phyloP scores from a whole-genome alignment of 768 basidiomycete species.

The Kwoniella heveanensis region DNA sequence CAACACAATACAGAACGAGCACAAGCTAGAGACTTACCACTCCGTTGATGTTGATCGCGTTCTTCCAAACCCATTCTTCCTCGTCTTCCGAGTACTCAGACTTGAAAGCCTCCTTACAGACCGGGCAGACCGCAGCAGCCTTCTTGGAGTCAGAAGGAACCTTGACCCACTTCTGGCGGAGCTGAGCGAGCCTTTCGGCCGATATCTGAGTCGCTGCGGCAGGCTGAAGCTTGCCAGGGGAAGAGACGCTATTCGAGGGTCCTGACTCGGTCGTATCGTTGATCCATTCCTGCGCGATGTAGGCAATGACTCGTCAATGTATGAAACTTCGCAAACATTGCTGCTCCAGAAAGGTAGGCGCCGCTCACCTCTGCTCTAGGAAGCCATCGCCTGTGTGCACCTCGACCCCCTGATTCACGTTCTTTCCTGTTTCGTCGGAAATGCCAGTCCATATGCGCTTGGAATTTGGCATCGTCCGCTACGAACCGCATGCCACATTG shows the following conservation, averaged over 20 bases:
- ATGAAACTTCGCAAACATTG: conserved; percentile 19
- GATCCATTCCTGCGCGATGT: conserved; percentile 79
- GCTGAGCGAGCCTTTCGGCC: conserved; percentile 71
- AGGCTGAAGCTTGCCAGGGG: conserved; percentile 31
- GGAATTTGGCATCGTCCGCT: conserved; percentile 74
- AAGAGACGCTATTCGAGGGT: conserved; percentile 27
- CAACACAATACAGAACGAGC: no score
- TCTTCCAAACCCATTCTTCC: conserved; percentile 97
- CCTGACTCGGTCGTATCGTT: conserved; percentile 60
- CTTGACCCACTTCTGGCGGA: conserved; percentile 70
- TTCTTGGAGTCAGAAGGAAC: conserved; percentile 75
- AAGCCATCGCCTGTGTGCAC: conserved; percentile 89
- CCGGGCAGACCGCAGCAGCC: conserved; percentile 85
- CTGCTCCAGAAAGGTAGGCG: conserved; percentile 15
- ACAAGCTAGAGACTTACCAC: conserved; percentile 68
- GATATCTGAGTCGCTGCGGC: conserved; percentile 61
- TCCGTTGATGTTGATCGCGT: conserved; percentile 81
- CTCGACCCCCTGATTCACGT: conserved; percentile 68
- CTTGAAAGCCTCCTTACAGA: conserved; percentile 92
- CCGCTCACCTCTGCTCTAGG: conserved; percentile 72
- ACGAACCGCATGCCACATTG: conserved; percentile 89
- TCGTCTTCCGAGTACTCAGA: conserved; percentile 92
- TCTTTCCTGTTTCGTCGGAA: conserved; percentile 76
- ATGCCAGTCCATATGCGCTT: conserved; percentile 94
- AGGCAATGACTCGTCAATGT: no score